Evolutionary conservation across 768 basidiomycete species (phyloP).

Genomic region (Lyophyllum decastes): DNA sequence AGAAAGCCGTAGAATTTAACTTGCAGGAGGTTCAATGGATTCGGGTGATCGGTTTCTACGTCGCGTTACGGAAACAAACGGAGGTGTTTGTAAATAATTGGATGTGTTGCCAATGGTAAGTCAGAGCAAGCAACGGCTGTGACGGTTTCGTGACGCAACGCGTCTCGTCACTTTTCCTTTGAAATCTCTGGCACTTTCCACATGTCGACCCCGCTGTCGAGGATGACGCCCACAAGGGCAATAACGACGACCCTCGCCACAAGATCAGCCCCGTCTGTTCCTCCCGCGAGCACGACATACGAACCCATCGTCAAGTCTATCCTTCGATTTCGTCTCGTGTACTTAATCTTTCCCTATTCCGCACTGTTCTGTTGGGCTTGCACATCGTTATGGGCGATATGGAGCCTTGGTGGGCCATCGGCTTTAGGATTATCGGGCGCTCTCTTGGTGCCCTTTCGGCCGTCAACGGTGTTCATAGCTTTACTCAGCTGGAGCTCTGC

Average conservation of each 20-base stretch:
- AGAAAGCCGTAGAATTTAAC: too few relatives aligned
- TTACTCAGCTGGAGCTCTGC: slow-evolving; percentile 48
- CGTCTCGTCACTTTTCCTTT: not conserved
- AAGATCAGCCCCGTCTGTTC: slow-evolving; percentile 56
- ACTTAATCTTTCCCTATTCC: slow-evolving; percentile 54
- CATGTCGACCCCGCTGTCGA: slow-evolving; percentile 23
- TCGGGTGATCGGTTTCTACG: too few relatives aligned
- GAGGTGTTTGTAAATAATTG: too few relatives aligned
- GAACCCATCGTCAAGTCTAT: slow-evolving; percentile 67
- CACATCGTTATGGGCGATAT: slow-evolving; percentile 40
- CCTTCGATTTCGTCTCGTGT: slow-evolving; percentile 59
- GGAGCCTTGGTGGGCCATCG: slow-evolving; percentile 40
- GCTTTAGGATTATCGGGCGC: slow-evolving; percentile 28
- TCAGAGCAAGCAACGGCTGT: not conserved
- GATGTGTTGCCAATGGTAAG: too few relatives aligned
- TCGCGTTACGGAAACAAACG: too few relatives aligned
- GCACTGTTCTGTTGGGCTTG: slow-evolving; percentile 47
- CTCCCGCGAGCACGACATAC: slow-evolving; percentile 57
- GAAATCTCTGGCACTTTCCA: not conserved
- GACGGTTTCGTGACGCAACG: not conserved
- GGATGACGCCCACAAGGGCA: slow-evolving; percentile 46
- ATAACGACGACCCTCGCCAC: slow-evolving; percentile 44
- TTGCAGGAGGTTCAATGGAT: too few relatives aligned
- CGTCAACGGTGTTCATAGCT: slow-evolving; percentile 43
- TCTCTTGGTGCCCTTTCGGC: slow-evolving; percentile 40